These are phyloP conservation scores for Leccinum rimulosum DNA, from an alignment of 768 basidiomycete genomes.

Conservation along the genomic window DNA sequence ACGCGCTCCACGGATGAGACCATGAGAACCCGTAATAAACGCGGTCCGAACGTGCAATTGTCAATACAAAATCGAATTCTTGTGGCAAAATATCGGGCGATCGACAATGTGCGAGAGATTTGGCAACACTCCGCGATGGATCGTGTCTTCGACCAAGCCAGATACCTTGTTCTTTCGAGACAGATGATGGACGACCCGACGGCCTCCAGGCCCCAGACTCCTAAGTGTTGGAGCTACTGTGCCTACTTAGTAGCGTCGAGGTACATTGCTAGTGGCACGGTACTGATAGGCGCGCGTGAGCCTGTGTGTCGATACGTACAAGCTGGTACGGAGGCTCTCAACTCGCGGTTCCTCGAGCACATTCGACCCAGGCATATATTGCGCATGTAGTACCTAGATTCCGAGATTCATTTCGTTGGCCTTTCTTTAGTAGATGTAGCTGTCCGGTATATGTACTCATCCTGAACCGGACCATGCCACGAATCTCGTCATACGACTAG, in stretches of 20 bases:
- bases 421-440: too few relatives aligned
- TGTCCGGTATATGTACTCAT: not conserved
- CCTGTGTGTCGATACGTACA: not conserved
- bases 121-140: not conserved
- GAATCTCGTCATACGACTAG: too few relatives aligned
- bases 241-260: not conserved
- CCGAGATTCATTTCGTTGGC: not conserved
- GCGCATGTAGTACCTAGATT: not conserved
- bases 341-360: not conserved
- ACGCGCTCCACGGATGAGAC: not conserved
- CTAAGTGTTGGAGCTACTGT: not conserved
- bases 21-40: not conserved
- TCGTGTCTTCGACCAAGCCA: not conserved
- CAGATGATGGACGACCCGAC: not conserved
- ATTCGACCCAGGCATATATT: not conserved
- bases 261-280: not conserved
- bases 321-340: not conserved
- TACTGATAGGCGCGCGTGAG: not conserved
- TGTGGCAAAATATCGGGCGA: not conserved
- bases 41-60: not conserved
- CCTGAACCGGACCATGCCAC: too few relatives aligned
- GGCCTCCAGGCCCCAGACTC: not conserved
- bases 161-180: not conserved
- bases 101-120: not conserved
- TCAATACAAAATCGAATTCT: not conserved